A percentile compares a stretch with the other conserved stretches of the same genome.
These are phyloP conservation scores for Candida sanyaensis DNA, from an alignment of 1,139 yeast genomes.

Conservation along the genomic window DNA sequence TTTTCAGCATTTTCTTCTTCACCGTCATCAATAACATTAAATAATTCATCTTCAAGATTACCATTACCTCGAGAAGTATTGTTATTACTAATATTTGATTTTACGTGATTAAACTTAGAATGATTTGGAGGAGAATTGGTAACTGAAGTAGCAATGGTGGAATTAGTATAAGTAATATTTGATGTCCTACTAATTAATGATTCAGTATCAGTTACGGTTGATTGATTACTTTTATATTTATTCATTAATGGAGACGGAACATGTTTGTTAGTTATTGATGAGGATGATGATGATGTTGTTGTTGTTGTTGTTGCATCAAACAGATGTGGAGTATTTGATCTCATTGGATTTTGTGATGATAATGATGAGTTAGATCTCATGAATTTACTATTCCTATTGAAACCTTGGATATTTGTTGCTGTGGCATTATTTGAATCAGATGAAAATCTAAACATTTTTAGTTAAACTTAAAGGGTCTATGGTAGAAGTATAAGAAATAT, in stretches of 20 bases:
- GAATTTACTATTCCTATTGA: not conserved
- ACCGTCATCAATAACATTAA: no score
- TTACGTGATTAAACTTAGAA: no score
- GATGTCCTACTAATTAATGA: not conserved
- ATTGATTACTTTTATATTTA: conserved; percentile 1
- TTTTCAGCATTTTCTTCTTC: no score
- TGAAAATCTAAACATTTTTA: not conserved
- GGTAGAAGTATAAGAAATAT: no score
- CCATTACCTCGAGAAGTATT: no score
- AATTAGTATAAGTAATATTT: not conserved
- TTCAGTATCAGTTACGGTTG: not conserved
- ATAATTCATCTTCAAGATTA: no score
- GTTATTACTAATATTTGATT: no score
- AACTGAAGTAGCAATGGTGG: conserved; percentile 2
- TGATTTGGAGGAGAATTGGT: not conserved
- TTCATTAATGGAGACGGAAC: not conserved
- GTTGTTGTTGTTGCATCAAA: no score
- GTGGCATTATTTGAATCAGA: not conserved
- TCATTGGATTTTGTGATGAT: not conserved
- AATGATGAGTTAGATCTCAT: not conserved
- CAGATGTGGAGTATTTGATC: not conserved
- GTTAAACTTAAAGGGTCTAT: no score
- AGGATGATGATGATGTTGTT: no score
- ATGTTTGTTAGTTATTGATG: not conserved
- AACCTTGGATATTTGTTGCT: no score